Conservation (phyloP, 768 basidiomycete genomes). For the Lentinula aciculospora region DNA sequence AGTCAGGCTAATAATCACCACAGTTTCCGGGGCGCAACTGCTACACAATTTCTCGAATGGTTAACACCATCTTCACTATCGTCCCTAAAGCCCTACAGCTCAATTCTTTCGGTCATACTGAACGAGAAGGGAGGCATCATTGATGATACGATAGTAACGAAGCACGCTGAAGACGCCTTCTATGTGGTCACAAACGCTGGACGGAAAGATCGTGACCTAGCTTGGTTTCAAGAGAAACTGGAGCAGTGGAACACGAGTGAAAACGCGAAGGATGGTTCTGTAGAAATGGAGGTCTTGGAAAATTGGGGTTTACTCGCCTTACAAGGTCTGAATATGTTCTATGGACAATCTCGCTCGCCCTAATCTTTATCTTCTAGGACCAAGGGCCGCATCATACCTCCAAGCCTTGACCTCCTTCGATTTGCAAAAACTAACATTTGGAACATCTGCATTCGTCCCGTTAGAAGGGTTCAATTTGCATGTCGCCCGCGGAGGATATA, state of each 20-base stretch:
- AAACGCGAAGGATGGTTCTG: conserved; percentile 47
- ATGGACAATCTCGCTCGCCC: neutral
- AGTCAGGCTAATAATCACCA: neutral
- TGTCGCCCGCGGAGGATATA: conserved; percentile 93
- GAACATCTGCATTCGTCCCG: conserved; percentile 74
- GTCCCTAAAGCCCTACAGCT: conserved; percentile 62
- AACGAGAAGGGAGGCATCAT: conserved; percentile 92
- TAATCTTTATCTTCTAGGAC: conserved; percentile 42
- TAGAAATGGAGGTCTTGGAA: conserved; percentile 78
- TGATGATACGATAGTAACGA: conserved; percentile 91
- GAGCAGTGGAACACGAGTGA: conserved; percentile 71
- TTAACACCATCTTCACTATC: conserved; percentile 82
- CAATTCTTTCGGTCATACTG: conserved; percentile 84
- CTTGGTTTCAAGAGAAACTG: conserved; percentile 67
- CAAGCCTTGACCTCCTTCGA: conserved; percentile 75
- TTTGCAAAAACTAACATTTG: conserved; percentile 73
- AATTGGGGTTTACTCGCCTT: conserved; percentile 86
- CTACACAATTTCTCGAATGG: conserved; percentile 80
- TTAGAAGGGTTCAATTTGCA: conserved; percentile 76
- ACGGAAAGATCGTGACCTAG: conserved; percentile 71
- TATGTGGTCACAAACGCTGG: conserved; percentile 98
- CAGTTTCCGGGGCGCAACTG: conserved; percentile 79
- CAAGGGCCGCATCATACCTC: conserved; percentile 73
- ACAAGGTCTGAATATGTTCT: conserved; percentile 52
- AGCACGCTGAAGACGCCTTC: conserved; percentile 72